Conservation (phyloP, 148 eudicot genomes). For the Mesembryanthemum crystallinum region DNA sequence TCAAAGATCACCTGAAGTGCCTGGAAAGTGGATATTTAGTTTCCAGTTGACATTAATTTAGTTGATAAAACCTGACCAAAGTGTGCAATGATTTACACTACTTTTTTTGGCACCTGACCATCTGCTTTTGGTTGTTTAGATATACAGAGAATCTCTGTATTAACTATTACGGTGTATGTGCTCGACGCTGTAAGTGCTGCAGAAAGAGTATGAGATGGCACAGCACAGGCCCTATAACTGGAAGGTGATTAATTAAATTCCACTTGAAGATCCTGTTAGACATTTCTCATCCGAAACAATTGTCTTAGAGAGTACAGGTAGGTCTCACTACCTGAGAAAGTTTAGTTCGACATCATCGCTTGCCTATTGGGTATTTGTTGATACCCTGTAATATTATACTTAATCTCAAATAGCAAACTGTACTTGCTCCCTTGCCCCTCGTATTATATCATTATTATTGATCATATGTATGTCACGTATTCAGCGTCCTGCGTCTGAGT, state of each 20-base stretch:
- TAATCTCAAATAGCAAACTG: too few species aligned
- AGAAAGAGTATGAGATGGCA: background rate
- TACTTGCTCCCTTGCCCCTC: too few species aligned
- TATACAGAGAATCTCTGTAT: background rate
- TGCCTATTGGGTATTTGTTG: too few species aligned
- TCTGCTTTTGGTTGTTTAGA: conserved; percentile 8
- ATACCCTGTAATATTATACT: too few species aligned
- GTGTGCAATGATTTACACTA: background rate
- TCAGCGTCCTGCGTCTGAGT: too few species aligned
- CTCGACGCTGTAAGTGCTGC: background rate
- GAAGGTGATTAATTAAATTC: background rate
- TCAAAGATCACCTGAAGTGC: conserved; percentile 9
- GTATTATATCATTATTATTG: too few species aligned
- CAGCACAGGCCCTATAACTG: background rate
- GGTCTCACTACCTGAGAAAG: background rate
- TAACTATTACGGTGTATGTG: background rate
- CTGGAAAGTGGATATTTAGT: background rate
- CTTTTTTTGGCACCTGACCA: background rate
- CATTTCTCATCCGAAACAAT: background rate
- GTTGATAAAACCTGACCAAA: background rate
- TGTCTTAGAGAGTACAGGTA: background rate
- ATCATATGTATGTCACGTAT: too few species aligned
- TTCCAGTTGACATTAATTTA: background rate
- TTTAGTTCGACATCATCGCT: too few species aligned
- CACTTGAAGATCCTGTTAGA: background rate